phyloP scores from a whole-genome alignment of 2,329 filamentous ascomycete species.

The Ophiosphaerella korrae region DNA sequence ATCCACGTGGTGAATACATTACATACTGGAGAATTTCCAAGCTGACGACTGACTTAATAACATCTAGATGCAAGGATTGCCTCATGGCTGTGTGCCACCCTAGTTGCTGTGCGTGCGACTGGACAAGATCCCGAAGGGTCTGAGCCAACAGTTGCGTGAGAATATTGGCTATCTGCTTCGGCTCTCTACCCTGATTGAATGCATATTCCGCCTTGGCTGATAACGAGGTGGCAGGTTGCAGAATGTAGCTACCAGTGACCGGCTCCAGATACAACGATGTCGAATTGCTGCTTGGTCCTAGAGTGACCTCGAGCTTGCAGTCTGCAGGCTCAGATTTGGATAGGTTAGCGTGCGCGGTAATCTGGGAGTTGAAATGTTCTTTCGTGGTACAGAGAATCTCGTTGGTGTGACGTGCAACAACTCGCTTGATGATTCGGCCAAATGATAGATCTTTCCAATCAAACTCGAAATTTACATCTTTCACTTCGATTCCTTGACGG shows the following conservation, averaged over 20 bases:
- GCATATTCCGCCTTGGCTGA: slow-evolving; percentile 62
- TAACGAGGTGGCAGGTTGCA: slow-evolving; percentile 62
- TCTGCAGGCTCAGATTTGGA: slow-evolving; percentile 68
- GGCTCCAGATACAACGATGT: slow-evolving; percentile 73
- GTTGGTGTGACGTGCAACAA: slow-evolving; percentile 76
- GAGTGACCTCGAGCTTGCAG: slow-evolving; percentile 70
- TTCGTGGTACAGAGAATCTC: slow-evolving; percentile 69
- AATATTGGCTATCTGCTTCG: slow-evolving; percentile 61
- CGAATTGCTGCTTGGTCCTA: slow-evolving; percentile 65
- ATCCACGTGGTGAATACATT: slow-evolving; percentile 74
- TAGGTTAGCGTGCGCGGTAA: slow-evolving; percentile 63
- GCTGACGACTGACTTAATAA: slow-evolving; percentile 65
- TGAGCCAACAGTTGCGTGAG: slow-evolving; percentile 67
- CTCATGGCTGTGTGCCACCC: slow-evolving; percentile 64
- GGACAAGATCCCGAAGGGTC: slow-evolving; percentile 66
- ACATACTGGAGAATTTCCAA: slow-evolving; percentile 65
- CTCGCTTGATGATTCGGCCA: slow-evolving; percentile 72
- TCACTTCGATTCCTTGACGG: slow-evolving; percentile 76
- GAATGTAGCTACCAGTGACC: slow-evolving; percentile 74
- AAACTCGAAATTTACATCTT: slow-evolving; percentile 69
- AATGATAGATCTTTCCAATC: slow-evolving; percentile 72
- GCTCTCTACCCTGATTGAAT: slow-evolving; percentile 65
- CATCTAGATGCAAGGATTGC: slow-evolving; percentile 51
- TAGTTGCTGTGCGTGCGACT: slow-evolving; percentile 63
- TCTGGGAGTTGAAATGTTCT: slow-evolving; percentile 62